A percentile compares a stretch with the other conserved stretches of the same genome.
Evolutionary conservation across 2,329 filamentous ascomycete genomes (phyloP).

Genomic region (Aureobasidium namibiae): DNA sequence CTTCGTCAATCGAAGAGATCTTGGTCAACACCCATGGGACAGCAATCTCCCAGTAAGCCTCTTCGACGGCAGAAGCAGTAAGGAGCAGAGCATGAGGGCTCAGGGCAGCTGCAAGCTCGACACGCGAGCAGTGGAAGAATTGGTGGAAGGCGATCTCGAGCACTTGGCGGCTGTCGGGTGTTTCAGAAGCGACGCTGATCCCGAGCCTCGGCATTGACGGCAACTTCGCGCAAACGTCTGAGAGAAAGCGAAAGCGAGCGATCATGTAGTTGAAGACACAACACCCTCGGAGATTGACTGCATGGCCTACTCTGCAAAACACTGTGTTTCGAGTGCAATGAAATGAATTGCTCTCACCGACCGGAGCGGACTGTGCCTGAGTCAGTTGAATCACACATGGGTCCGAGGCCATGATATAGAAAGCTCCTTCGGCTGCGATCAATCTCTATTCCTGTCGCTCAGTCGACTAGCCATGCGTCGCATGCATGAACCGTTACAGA

Average conservation of each 20-base stretch:
- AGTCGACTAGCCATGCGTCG: too few relatives aligned
- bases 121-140: background rate
- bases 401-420: background rate
- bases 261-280: background rate
- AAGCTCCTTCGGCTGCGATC: background rate
- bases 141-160: background rate
- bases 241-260: background rate
- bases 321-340: too few relatives aligned
- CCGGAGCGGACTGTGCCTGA: background rate
- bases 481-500: too few relatives aligned
- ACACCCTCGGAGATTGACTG: background rate
- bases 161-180: background rate
- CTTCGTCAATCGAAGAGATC: background rate
- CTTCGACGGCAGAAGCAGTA: background rate
- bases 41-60: background rate
- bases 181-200: background rate
- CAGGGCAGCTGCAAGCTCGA: background rate
- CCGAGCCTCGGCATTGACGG: background rate
- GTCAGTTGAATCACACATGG: too few relatives aligned
- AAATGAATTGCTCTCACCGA: background rate
- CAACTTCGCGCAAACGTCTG: background rate
- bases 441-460: background rate
- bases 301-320: too few relatives aligned
- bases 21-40: background rate
- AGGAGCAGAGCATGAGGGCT: background rate